These are phyloP conservation scores for Verbena officinalis DNA, from an alignment of 257 asterid genomes.

Conservation along the genomic window DNA sequence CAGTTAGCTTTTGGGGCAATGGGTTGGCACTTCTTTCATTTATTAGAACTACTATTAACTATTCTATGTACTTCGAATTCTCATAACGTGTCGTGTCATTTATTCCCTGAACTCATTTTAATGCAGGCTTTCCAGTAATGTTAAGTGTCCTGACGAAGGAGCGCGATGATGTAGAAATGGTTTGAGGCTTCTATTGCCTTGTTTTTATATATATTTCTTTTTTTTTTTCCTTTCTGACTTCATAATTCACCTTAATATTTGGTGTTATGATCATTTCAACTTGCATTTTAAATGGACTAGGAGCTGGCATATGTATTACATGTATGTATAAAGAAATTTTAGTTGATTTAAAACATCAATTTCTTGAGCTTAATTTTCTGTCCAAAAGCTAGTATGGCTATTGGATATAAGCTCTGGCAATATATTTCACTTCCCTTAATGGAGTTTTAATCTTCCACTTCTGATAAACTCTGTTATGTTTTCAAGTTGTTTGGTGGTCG, in stretches of 20 bases:
- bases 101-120: constrained; percentile 25
- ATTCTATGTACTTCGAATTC: constrained; percentile 21
- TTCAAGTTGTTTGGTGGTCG: too few species aligned
- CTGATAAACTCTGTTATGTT: too few species aligned
- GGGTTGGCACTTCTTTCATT: constrained; percentile 62
- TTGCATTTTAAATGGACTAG: constrained; percentile 10
- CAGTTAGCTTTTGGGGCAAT: constrained; percentile 97
- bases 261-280: constrained; percentile 16
- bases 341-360: neutral
- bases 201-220: constrained; percentile 5
- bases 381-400: neutral
- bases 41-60: constrained; percentile 11
- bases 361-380: neutral
- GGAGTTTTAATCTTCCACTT: neutral
- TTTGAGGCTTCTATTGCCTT: constrained; percentile 40
- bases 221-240: too few species aligned
- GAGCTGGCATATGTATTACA: neutral
- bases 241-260: constrained; percentile 15
- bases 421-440: neutral
- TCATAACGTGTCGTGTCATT: constrained; percentile 26
- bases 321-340: neutral
- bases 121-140: constrained; percentile 85
- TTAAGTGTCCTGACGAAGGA: constrained; percentile 87
- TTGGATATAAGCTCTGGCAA: neutral
- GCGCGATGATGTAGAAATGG: constrained; percentile 97